These are phyloP conservation scores for Vararia minispora DNA, from an alignment of 768 basidiomycete genomes.

Conservation along the genomic window DNA sequence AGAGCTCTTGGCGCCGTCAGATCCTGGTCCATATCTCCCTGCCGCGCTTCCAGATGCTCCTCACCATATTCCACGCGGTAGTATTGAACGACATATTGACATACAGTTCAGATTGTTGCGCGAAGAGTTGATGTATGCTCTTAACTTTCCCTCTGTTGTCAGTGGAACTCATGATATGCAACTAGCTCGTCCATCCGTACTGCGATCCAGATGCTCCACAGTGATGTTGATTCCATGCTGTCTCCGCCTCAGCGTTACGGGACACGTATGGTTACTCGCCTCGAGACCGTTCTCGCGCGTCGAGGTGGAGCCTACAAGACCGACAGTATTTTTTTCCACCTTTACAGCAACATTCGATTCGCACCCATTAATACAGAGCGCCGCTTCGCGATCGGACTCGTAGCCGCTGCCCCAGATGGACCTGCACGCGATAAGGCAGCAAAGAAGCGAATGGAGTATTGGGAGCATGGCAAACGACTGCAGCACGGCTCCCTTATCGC, in stretches of 20 bases:
- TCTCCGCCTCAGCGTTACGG: not conserved
- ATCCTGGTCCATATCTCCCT: conserved; percentile 48
- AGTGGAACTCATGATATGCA: not conserved
- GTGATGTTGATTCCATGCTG: conserved; percentile 12
- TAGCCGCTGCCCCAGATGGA: conserved; percentile 44
- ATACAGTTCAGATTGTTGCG: conserved; percentile 66
- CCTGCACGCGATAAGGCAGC: conserved; percentile 31
- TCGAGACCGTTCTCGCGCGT: conserved; percentile 35
- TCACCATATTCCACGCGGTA: conserved; percentile 43
- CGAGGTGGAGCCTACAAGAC: conserved; percentile 48
- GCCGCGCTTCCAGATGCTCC: conserved; percentile 48
- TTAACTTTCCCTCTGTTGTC: not conserved
- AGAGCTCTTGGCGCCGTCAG: conserved; percentile 44
- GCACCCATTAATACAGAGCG: conserved; percentile 33
- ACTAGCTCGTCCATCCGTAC: conserved; percentile 13
- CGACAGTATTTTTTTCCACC: conserved; percentile 47
- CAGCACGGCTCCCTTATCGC: conserved; percentile 54
- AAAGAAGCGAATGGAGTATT: conserved; percentile 36
- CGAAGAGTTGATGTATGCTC: conserved; percentile 54
- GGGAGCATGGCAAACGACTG: conserved; percentile 54
- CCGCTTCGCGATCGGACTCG: conserved; percentile 36
- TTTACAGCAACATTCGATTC: conserved; percentile 47
- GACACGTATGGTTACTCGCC: conserved; percentile 22
- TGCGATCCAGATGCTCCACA: conserved; percentile 11
- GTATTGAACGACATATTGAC: conserved; percentile 59